These are phyloP conservation scores for Coemansia javaensis DNA, from an alignment of 192 early-diverging fungal genomes.

Conservation along the genomic window DNA sequence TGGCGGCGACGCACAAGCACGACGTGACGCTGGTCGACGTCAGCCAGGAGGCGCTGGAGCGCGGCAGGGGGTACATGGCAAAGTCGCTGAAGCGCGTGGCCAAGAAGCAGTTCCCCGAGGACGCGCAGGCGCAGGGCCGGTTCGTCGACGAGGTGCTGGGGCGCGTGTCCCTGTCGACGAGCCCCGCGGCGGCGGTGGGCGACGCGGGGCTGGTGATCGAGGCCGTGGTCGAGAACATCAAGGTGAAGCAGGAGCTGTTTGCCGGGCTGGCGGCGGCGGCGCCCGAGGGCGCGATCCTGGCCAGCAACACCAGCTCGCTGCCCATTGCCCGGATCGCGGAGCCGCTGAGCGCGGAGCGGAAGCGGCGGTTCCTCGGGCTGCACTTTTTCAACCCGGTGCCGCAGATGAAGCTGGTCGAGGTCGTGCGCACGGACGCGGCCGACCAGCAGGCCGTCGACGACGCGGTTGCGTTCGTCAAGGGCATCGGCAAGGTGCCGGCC, in stretches of 20 bases:
- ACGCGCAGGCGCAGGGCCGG: constrained; percentile 54
- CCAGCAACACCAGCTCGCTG: constrained; percentile 90
- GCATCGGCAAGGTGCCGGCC: constrained; percentile 83
- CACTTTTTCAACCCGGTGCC: constrained; percentile 99
- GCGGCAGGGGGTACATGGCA: constrained; percentile 76
- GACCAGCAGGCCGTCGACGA: constrained; percentile 57
- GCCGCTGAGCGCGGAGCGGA: constrained; percentile 50
- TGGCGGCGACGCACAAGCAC: constrained; percentile 74
- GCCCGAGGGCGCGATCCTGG: constrained; percentile 70
- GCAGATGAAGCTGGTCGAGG: constrained; percentile 96
- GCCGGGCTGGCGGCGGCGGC: constrained; percentile 64
- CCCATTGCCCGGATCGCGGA: constrained; percentile 80
- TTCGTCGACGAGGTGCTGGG: constrained; percentile 70
- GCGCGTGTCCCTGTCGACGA: constrained; percentile 64
- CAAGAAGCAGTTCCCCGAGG: constrained; percentile 80
- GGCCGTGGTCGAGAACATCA: constrained; percentile 93
- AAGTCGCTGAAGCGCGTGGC: constrained; percentile 84
- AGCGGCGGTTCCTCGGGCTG: constrained; percentile 71
- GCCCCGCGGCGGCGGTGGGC: constrained; percentile 56
- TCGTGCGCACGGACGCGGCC: constrained; percentile 69
- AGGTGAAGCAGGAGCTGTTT: constrained; percentile 82
- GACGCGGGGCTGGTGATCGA: constrained; percentile 83
- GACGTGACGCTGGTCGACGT: constrained; percentile 87
- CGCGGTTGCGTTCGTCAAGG: constrained; percentile 64
- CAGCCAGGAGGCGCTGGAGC: constrained; percentile 62